phyloP scores from a whole-genome alignment of 2,329 filamentous ascomycete species.

The Tolypocladium nubicola region DNA sequence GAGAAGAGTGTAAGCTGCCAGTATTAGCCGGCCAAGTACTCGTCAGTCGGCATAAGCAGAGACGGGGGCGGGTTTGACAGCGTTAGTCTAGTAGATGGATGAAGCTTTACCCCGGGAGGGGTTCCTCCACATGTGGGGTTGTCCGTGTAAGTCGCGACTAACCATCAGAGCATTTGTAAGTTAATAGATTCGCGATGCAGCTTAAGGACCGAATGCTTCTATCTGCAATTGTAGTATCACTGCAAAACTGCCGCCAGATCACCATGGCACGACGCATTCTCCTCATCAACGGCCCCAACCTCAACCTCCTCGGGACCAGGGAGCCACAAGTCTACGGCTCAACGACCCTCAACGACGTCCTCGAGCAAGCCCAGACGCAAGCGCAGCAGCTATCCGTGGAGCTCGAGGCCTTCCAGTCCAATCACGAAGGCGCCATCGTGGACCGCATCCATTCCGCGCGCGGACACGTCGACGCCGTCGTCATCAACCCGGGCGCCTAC shows the following conservation, averaged over 20 bases:
- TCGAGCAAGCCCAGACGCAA: conserved; percentile 35
- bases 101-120: conserved; percentile 13
- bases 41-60: too few relatives aligned
- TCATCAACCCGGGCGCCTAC: conserved; percentile 68
- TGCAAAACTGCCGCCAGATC: not conserved
- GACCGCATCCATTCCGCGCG: conserved; percentile 60
- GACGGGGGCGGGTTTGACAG: not conserved
- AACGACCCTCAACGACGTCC: conserved; percentile 55
- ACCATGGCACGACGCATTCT: conserved; percentile 41
- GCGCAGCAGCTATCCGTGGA: conserved; percentile 33
- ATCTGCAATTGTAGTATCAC: too few relatives aligned
- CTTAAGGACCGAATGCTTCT: not conserved
- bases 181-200: not conserved
- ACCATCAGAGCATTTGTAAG: not conserved
- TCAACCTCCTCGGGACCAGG: conserved; percentile 67
- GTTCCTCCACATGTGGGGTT: not conserved
- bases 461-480: conserved; percentile 44
- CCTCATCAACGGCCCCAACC: conserved; percentile 72
- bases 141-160: not conserved
- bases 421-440: conserved; percentile 65
- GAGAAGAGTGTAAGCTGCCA: not conserved
- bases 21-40: too few relatives aligned
- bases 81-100: conserved; percentile 4
- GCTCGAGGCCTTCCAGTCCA: conserved; percentile 59
- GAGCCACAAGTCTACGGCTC: conserved; percentile 66